phyloP scores from a whole-genome alignment of 495 filamentous ascomycete species.

The Aspergillus baeticus region DNA sequence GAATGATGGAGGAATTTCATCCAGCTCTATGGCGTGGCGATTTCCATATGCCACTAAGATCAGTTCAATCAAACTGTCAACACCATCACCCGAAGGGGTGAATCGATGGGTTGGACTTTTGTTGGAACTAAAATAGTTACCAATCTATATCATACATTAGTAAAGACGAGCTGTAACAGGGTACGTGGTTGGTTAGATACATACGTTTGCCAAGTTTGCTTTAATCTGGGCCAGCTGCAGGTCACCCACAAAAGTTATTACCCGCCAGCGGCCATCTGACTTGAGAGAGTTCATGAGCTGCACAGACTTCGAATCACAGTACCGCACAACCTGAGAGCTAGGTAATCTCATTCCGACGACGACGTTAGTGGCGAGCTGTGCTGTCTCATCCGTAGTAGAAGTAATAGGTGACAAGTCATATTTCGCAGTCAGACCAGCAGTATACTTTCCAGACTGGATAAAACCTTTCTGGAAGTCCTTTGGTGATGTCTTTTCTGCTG shows the following conservation, averaged over 20 bases:
- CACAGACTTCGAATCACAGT: slow-evolving; percentile 58
- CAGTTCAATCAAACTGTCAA: slow-evolving; percentile 60
- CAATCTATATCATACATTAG: slow-evolving; percentile 31
- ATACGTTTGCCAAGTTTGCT: too few species aligned
- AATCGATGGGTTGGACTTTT: slow-evolving; percentile 35
- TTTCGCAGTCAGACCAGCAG: slow-evolving; percentile 58
- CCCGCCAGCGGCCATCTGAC: slow-evolving; percentile 61
- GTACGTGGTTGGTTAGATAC: too few species aligned
- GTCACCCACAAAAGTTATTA: slow-evolving; percentile 57
- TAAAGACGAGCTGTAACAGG: slow-evolving; percentile 33
- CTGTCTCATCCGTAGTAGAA: slow-evolving; percentile 17
- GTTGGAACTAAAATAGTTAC: slow-evolving; percentile 33
- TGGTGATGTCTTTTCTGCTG: slow-evolving; percentile 32
- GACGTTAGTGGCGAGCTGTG: slow-evolving; percentile 42
- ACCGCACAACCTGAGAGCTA: slow-evolving; percentile 58
- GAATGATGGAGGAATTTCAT: slow-evolving; percentile 58
- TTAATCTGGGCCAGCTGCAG: slow-evolving; percentile 38
- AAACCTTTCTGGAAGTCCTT: slow-evolving; percentile 58
- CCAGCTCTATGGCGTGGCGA: slow-evolving; percentile 52
- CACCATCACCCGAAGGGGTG: slow-evolving; percentile 49
- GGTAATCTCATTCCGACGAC: slow-evolving; percentile 56
- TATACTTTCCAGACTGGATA: slow-evolving; percentile 59
- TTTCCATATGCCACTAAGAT: slow-evolving; percentile 55
- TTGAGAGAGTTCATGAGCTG: slow-evolving; percentile 48
- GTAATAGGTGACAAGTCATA: slow-evolving; percentile 56